Percentiles rank a stretch among this genome's conserved stretches.
phyloP scores from a whole-genome alignment of 495 filamentous ascomycete genomes.

The Jackrogersella minutella region DNA sequence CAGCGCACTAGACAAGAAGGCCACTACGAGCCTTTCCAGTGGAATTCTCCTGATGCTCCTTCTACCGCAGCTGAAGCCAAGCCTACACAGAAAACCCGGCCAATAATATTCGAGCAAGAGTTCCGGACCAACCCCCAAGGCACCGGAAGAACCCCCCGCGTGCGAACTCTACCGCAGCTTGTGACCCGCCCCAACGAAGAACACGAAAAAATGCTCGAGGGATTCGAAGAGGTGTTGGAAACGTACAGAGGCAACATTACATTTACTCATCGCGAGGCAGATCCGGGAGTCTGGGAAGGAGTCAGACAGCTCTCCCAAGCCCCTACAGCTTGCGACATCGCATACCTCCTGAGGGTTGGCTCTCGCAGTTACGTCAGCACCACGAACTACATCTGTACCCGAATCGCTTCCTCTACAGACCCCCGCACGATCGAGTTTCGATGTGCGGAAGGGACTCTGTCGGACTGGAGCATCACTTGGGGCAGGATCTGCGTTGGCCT shows the following conservation, averaged over 20 bases:
- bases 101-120: too few species aligned
- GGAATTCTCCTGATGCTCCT: not conserved
- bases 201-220: too few species aligned
- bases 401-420: too few species aligned
- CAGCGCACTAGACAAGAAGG: not conserved
- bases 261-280: not conserved
- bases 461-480: slow-evolving; percentile 42
- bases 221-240: not conserved
- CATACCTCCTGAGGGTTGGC: not conserved
- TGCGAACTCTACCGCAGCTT: too few species aligned
- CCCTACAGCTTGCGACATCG: slow-evolving; percentile 4
- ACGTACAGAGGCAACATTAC: not conserved
- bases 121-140: too few species aligned
- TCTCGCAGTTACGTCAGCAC: not conserved
- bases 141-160: too few species aligned
- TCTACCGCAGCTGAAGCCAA: too few species aligned
- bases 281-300: slow-evolving; percentile 17
- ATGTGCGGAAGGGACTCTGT: slow-evolving; percentile 46
- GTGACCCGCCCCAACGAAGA: too few species aligned
- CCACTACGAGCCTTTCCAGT: slow-evolving; percentile 13
- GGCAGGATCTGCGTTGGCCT: slow-evolving; percentile 45
- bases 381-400: not conserved
- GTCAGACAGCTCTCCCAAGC: not conserved
- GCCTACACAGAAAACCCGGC: too few species aligned
- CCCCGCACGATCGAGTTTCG: slow-evolving; percentile 54